These are phyloP conservation scores for Thalassiosira pacifica DNA, from an alignment of 352 stramenopile genomes.

Conservation along the genomic window DNA sequence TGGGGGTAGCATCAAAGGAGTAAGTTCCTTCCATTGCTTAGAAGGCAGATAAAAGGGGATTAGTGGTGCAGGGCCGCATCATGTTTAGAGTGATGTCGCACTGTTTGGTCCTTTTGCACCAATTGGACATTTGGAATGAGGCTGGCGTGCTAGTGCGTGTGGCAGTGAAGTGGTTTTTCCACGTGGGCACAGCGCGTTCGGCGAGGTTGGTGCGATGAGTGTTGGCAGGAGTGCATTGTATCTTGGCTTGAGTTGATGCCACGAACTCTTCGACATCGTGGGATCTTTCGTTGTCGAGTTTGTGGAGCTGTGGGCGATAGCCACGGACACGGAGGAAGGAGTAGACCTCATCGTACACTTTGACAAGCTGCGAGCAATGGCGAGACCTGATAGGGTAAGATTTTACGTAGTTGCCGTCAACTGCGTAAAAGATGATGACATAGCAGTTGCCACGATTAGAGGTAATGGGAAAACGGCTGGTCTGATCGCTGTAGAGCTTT, in stretches of 20 bases:
- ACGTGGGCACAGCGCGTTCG: constrained; percentile 59
- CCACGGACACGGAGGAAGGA: background rate
- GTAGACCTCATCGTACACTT: constrained; percentile 29
- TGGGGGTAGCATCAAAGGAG: too few species aligned
- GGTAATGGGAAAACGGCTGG: constrained; percentile 33
- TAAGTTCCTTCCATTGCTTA: too few species aligned
- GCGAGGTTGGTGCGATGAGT: constrained; percentile 50
- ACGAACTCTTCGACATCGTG: constrained; percentile 40
- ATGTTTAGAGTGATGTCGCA: constrained; percentile 53
- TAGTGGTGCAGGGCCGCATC: constrained; percentile 27
- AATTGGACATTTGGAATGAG: constrained; percentile 14
- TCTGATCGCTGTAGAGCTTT: constrained; percentile 47
- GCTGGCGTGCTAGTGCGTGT: constrained; percentile 3
- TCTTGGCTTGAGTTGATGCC: constrained; percentile 11
- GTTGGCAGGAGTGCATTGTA: constrained; percentile 45
- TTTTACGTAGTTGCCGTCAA: constrained; percentile 56
- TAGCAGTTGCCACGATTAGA: constrained; percentile 59
- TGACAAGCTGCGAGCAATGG: background rate
- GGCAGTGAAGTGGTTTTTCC: constrained; percentile 66
- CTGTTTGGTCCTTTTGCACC: constrained; percentile 44
- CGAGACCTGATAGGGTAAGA: constrained; percentile 32
- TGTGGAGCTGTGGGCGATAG: constrained; percentile 8
- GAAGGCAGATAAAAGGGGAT: too few species aligned
- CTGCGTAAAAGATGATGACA: constrained; percentile 57
- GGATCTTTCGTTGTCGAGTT: constrained; percentile 33